Evolutionary conservation across 495 filamentous ascomycete species (phyloP).

Genomic region (Tuber brumale): DNA sequence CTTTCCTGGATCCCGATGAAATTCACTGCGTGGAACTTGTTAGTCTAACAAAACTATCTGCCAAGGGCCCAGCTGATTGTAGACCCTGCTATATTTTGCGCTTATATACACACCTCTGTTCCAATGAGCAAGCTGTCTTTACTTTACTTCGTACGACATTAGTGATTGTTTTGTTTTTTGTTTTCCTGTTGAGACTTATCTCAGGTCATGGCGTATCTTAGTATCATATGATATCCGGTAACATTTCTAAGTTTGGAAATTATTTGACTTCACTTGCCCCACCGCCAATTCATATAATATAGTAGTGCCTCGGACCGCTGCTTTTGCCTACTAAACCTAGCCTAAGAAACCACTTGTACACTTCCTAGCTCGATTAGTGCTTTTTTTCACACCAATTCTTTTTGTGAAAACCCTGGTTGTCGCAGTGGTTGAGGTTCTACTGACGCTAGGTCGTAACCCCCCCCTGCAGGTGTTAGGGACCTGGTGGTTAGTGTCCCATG

Average conservation of each 20-base stretch:
- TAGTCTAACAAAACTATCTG: background rate
- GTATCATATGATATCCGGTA: background rate
- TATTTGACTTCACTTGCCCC: background rate
- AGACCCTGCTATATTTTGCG: background rate
- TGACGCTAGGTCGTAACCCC: background rate
- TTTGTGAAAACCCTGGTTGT: background rate
- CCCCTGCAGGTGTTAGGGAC: background rate
- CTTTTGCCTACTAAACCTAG: background rate
- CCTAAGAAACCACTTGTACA: background rate
- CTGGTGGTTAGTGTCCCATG: background rate
- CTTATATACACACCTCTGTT: background rate
- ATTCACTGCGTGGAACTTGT: background rate
- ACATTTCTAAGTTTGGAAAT: background rate
- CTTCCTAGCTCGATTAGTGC: background rate
- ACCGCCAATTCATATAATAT: background rate
- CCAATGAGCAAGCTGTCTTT: too few relatives aligned
- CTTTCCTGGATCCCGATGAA: background rate
- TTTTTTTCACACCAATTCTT: background rate
- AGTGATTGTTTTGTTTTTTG: background rate
- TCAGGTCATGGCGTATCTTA: background rate
- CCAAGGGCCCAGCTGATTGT: background rate
- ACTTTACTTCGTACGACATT: background rate
- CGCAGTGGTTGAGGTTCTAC: background rate
- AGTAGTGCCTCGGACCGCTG: background rate
- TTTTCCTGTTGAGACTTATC: background rate